Evolutionary conservation across 2,329 filamentous ascomycete genomes (phyloP), one percentile per base, ranked within the genome.

Genomic region (Botryotinia calthae): DNA sequence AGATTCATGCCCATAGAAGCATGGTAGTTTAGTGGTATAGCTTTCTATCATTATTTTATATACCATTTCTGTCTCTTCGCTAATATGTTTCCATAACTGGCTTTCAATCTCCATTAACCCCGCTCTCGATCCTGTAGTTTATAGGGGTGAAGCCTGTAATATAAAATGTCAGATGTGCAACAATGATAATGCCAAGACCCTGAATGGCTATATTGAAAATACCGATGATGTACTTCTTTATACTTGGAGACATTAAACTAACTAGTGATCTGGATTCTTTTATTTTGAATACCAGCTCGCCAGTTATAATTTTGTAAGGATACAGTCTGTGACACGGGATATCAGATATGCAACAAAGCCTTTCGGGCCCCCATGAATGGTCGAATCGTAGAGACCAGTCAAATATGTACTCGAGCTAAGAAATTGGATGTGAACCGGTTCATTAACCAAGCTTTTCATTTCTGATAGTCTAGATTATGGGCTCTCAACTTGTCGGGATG

Each of bases 161-260:
- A 10, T n/a, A 2, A 0, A 16, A 51, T 18, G 14, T 25, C 18
- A 66, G 46, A 54, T 28, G 4, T 28, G 34, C 64, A 66, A 54
- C 31, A 54, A 18, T 54, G 2, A 10, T 12, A 1, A 37, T 20
- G 20, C 3, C 0, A 22, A n/a, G 22, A 51, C 16, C 40, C 1
- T 37, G 44, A 66, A 28, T 40, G 4, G 31, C 22, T 20, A n/a
- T 4, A 18, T 28, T 28, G 25, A 12, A 12, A 6, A 44, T 8
- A 18, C 25, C 16, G 1, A 7, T n/a, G 34, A 40, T 1, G 34
- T 25, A 2, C 4, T 1, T 0, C 4, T 40, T 18, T 40, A 22
- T 14, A 7, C 6, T 37, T 2, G 12, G 34, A 37, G 2, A 2
- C 25, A 61, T 7, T 10, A 6, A 40, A 22, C 14, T 40, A 16